Base-by-base conservation (phyloP, 225 moss, liverwort and hornwort genomes). In the Polytrichum formosum region DNA sequence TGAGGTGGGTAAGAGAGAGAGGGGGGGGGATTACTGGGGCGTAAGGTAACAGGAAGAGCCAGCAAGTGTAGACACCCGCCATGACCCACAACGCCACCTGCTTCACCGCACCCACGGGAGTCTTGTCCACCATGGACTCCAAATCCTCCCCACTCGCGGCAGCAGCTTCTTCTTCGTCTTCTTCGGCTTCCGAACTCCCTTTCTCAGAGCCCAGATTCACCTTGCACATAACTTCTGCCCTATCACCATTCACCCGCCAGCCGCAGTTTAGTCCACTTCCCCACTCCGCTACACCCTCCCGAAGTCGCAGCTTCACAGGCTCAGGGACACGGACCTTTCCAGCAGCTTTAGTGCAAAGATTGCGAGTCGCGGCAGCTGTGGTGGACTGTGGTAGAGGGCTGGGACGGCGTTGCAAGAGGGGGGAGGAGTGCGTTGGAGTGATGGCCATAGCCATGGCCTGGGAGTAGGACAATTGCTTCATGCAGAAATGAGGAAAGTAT, bases 1-100 rank as follows among this genome's bases (percentile, higher is more conserved):
- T 0, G 30, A 30, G 31, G 31, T 31, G 31, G 26, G 26, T 5
- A 5, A 18, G 10, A 26, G n/a, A 9, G 61, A 62, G 62, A 22
- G 4, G n/a, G 61, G 21, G n/a, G 22, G 61, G 23, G 67, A 75
- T 68, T 83, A 96, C 93, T 67, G 97, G 97, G 72, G 97, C 97
- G 46, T 81, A 91, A 6, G 92, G 97, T 63, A 97, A 73, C 20
- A 97, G 66, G 75, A 97, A 97, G 69, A 97, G 92, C 82, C 91
- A 97, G 56, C 69, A 65, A 28, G 88, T 71, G 79, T 97, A 97
- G 53, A 91, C 80, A 67, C 73, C 84, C 25, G 97, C 80, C 82
- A 92, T 73, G 55, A 78, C 65, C 94, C 97, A 94, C 56, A 92
- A 77, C 22, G 76, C 86, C 75, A 79, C 80, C 76, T 82, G 90